These are phyloP conservation scores for Teratosphaeria nubilosa DNA, from an alignment of 2,329 filamentous ascomycete species.

Conservation along the genomic window DNA sequence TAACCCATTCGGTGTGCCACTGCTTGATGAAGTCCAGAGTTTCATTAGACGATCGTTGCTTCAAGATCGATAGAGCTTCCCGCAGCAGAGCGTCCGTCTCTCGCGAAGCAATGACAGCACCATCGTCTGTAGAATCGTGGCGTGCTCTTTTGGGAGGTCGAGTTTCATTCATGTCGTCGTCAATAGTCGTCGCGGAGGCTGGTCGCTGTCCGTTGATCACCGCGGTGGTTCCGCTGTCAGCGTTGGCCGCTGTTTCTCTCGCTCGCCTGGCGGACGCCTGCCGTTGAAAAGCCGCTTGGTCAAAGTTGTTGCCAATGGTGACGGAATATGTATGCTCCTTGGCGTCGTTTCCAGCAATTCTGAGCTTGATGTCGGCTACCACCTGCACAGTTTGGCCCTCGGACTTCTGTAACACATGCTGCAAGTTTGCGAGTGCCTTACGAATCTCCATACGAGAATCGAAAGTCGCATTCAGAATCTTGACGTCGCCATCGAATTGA, in stretches of 20 bases:
- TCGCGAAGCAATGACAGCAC: background rate
- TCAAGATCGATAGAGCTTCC: slow-evolving; percentile 1
- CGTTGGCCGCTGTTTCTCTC: background rate
- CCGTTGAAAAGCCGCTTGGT: slow-evolving; percentile 9
- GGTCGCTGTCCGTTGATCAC: background rate
- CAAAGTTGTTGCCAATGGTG: slow-evolving; percentile 10
- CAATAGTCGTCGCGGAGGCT: background rate
- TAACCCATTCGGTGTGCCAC: slow-evolving; percentile 20
- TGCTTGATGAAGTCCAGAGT: slow-evolving; percentile 3
- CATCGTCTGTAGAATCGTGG: slow-evolving; percentile 5
- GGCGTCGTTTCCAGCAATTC: slow-evolving; percentile 8
- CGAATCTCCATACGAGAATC: slow-evolving; percentile 13
- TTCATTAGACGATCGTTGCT: slow-evolving; percentile 1
- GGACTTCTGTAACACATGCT: slow-evolving; percentile 11
- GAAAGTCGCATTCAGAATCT: slow-evolving; percentile 12
- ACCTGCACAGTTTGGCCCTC: slow-evolving; percentile 12
- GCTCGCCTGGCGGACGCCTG: slow-evolving; percentile 1
- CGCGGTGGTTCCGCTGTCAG: background rate
- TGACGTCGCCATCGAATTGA: slow-evolving; percentile 16
- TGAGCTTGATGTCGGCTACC: slow-evolving; percentile 13
- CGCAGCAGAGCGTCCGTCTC: background rate
- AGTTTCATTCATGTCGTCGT: slow-evolving; percentile 10
- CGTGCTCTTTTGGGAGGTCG: slow-evolving; percentile 11
- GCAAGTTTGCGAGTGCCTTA: slow-evolving; percentile 11
- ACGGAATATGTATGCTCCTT: slow-evolving; percentile 15